A percentile compares a stretch with the other conserved stretches of the same genome.
These are phyloP conservation scores for Xylaria palmicola DNA, from an alignment of 495 filamentous ascomycete species.

Conservation along the genomic window DNA sequence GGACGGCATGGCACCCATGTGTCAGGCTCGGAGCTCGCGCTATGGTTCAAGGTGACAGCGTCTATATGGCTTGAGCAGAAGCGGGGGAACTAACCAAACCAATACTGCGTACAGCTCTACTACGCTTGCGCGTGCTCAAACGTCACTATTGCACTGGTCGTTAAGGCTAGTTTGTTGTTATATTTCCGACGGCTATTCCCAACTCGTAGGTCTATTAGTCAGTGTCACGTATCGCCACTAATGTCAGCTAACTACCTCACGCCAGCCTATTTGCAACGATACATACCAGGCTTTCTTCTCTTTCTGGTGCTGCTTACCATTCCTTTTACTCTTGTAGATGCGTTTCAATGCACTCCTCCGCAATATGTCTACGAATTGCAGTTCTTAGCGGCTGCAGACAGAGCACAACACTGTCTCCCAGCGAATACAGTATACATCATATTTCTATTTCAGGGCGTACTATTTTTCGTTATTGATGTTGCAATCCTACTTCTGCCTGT, in stretches of 20 bases:
- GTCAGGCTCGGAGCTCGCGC: neutral
- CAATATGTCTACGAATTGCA: constrained; percentile 12
- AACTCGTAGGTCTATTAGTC: neutral
- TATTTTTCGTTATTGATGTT: constrained; percentile 11
- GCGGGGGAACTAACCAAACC: neutral
- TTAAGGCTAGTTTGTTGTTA: constrained; percentile 12
- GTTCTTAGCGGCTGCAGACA: constrained; percentile 9
- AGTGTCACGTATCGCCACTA: neutral
- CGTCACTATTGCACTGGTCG: constrained; percentile 4
- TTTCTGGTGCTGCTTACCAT: neutral
- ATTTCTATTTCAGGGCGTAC: constrained; percentile 6
- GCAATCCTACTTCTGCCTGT: constrained; percentile 9
- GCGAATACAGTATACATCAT: neutral
- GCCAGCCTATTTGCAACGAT: neutral
- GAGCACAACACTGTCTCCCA: constrained; percentile 6
- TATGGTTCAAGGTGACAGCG: constrained; percentile 13
- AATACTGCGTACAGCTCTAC: constrained; percentile 1
- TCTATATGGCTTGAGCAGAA: neutral
- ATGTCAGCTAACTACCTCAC: neutral
- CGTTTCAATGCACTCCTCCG: constrained; percentile 16
- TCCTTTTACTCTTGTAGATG: constrained; percentile 5
- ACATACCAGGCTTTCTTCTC: neutral
- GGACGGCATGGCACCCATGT: constrained; percentile 10
- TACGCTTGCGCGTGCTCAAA: constrained; percentile 11
- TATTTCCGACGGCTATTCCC: constrained; percentile 12